Percentiles rank a stretch among this genome's conserved stretches.
These are phyloP conservation scores for Ogataea chonburiensis DNA, from an alignment of 805 yeast species.

Conservation along the genomic window DNA sequence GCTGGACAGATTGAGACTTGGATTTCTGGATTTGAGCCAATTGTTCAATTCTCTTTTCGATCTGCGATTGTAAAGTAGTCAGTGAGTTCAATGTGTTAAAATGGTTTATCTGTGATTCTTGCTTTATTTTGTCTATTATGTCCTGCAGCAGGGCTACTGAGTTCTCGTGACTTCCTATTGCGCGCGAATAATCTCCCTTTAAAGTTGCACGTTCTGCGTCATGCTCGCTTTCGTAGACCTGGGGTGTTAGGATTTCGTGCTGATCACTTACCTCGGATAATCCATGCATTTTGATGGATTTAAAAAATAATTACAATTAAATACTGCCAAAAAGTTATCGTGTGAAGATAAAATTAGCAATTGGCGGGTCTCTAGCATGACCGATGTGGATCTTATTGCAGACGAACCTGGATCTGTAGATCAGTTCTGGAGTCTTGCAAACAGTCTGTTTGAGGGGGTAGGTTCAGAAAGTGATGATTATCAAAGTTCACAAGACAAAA, in stretches of 20 bases:
- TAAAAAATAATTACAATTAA: too few relatives aligned
- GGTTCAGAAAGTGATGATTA: conserved; percentile 26
- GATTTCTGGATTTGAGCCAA: conserved; percentile 19
- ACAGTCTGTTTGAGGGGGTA: conserved; percentile 31
- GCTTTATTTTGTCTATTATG: conserved; percentile 15
- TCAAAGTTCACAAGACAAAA: conserved; percentile 12
- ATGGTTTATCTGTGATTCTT: conserved; percentile 17
- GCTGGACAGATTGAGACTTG: conserved; percentile 7
- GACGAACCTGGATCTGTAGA: conserved; percentile 28
- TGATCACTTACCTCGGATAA: conserved; percentile 30
- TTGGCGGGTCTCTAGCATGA: conserved; percentile 10
- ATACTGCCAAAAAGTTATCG: conserved; percentile 5
- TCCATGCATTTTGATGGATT: conserved; percentile 16
- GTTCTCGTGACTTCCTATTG: conserved; percentile 38
- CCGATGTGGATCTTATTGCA: conserved; percentile 20
- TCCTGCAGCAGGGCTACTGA: conserved; percentile 37
- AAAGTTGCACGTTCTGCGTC: conserved; percentile 50
- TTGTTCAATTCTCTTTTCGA: conserved; percentile 24
- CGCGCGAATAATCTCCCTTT: conserved; percentile 41
- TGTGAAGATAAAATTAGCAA: not conserved
- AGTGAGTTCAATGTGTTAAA: conserved; percentile 26
- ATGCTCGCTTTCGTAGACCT: conserved; percentile 52
- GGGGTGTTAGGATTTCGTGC: not conserved
- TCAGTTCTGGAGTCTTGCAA: conserved; percentile 34
- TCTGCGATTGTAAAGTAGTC: conserved; percentile 24